Evolutionary conservation across 2,329 filamentous ascomycete species (phyloP), one percentile per base, ranked within the genome.

Genomic region (Exophiala bonariae): DNA sequence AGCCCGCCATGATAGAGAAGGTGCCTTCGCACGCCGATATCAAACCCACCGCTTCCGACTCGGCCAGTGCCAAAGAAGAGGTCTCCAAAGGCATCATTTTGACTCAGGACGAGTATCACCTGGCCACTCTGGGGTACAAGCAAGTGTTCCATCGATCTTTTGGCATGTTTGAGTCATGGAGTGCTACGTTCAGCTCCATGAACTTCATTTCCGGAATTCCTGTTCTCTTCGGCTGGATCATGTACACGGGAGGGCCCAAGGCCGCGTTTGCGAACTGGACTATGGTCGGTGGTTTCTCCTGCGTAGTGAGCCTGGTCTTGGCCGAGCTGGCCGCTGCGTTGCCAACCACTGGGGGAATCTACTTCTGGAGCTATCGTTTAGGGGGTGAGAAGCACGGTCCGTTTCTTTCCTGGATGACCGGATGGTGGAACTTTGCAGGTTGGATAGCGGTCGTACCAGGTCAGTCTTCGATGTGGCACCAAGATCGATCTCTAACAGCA

Each of bases 351-450:
- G 67, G 67, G 3, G 66, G 66, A 2, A 68, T 69, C 31, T 70
- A 69, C 54, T 70, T 64, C 53, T 69, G 67, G 67, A 55, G 62
- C 14, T 69, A 66, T 52, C 56, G 61, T 16, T 59, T 70, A 2
- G 67, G 66, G 17, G 67, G 67, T 17, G 50, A 61, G 37, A 52
- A 60, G 47, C 67, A 65, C 53, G 67, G 67, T 2, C 67, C 66
- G 1, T 63, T 70, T 42, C 59, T 70, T 11, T 59, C 59, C 28
- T 71, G 67, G 66, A 66, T 70, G 63, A 69, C 68, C 18, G 68
- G 65, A 3, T 70, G 67, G 67, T 70, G 64, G 66, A 70, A 69
- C 48, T 69, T 63, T 62, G 59, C 60, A 10, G 64, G 64, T 19
- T 67, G 64, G 66, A 44, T 66, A 19, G 59, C 58, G 28, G 63